phyloP scores from a whole-genome alignment of 768 basidiomycete genomes.

The Saitozyma podzolica region DNA sequence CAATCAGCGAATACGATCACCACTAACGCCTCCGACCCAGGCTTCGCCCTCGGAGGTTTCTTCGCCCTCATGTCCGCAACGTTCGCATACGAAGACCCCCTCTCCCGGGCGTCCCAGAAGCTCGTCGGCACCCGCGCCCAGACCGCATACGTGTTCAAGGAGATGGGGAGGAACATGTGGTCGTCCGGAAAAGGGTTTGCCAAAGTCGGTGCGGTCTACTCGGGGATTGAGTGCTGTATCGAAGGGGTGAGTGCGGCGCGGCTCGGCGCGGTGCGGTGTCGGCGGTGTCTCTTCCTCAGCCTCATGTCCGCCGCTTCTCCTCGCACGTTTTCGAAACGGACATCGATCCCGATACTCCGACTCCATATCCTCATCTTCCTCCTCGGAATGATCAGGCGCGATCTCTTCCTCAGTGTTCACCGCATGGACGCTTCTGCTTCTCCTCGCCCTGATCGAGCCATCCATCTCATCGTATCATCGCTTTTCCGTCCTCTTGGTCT shows the following conservation, averaged over 20 bases:
- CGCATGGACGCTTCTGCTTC: neutral
- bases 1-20: neutral
- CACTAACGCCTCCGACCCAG: constrained; percentile 54
- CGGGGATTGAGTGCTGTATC: constrained; percentile 93
- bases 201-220: constrained; percentile 88
- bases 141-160: constrained; percentile 79
- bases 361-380: neutral
- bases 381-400: neutral
- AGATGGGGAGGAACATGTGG: constrained; percentile 94
- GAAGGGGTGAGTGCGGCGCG: constrained; percentile 70
- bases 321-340: no score
- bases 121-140: constrained; percentile 62
- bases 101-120: constrained; percentile 53
- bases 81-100: constrained; percentile 91
- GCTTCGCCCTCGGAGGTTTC: constrained; percentile 89
- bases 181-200: constrained; percentile 85
- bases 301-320: neutral
- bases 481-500: constrained; percentile 2
- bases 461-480: neutral
- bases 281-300: neutral
- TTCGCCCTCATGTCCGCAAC: constrained; percentile 95
- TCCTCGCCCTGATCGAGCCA: neutral
- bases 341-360: no score
- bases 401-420: neutral
- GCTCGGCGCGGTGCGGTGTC: neutral